Evolutionary conservation across 2,329 filamentous ascomycete genomes (phyloP).

Genomic region (Diatrype stigma): DNA sequence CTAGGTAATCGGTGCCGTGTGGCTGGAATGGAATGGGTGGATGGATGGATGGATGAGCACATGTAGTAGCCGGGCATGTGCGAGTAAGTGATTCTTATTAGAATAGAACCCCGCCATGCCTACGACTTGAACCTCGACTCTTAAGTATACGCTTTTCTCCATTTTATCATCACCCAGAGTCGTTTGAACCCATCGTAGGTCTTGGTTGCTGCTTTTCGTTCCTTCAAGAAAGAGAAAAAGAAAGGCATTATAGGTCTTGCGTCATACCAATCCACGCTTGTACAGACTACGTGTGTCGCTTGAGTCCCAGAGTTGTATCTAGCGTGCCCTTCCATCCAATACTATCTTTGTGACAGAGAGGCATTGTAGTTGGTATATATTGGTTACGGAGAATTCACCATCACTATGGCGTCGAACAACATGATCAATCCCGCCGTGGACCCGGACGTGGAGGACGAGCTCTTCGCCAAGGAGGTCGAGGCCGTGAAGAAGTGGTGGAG

Average conservation of each 20-base stretch:
- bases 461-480: conserved; percentile 78
- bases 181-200: neutral
- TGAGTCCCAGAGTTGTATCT: too few relatives aligned
- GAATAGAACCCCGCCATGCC: neutral
- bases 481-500: conserved; percentile 93
- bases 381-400: conserved; percentile 17
- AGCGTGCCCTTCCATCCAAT: neutral
- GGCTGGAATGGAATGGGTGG: neutral
- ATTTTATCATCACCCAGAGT: neutral
- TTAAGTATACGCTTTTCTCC: neutral
- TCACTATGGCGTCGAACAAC: conserved; percentile 55
- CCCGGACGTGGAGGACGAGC: conserved; percentile 55
- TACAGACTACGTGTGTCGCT: too few relatives aligned
- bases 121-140: neutral
- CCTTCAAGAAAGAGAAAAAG: too few relatives aligned
- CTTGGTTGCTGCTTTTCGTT: neutral
- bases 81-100: neutral
- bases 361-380: too few relatives aligned
- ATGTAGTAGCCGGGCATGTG: neutral
- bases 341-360: neutral
- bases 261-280: too few relatives aligned
- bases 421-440: conserved; percentile 57
- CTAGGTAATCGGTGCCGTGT: neutral
- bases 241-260: too few relatives aligned
- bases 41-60: neutral